These are phyloP conservation scores for Sergeia podlipaevii DNA, from an alignment of 208 protist species.

Conservation along the genomic window DNA sequence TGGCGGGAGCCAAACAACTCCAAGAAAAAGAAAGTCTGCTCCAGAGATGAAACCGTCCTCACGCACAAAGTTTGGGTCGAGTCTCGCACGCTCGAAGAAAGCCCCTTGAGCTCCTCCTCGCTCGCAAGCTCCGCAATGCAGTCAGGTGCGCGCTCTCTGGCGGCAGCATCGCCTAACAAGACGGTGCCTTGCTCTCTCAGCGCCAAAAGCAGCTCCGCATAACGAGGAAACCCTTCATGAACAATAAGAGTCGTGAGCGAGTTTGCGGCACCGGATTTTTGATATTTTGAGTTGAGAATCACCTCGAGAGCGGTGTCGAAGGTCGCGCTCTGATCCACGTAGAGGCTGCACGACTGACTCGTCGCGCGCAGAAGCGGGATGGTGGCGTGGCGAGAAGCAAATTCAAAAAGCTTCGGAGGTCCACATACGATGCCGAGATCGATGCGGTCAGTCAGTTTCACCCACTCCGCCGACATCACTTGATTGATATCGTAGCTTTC, in stretches of 20 bases:
- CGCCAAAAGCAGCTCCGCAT: slow-evolving; percentile 41
- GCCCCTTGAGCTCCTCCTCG: slow-evolving; percentile 44
- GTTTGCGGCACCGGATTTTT: slow-evolving; percentile 40
- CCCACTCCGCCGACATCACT: slow-evolving; percentile 31
- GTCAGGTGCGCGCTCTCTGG: slow-evolving; percentile 27
- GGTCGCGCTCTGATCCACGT: slow-evolving; percentile 48
- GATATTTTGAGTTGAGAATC: slow-evolving; percentile 50
- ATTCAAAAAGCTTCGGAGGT: slow-evolving; percentile 41
- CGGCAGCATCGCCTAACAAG: slow-evolving; percentile 32
- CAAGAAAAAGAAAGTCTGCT: slow-evolving; percentile 48
- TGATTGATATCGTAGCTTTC: slow-evolving; percentile 29
- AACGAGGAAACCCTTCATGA: slow-evolving; percentile 38
- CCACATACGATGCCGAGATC: slow-evolving; percentile 57
- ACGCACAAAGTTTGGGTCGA: slow-evolving; percentile 35
- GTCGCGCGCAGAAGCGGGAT: slow-evolving; percentile 52
- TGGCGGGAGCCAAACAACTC: slow-evolving; percentile 56
- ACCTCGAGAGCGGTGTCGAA: slow-evolving; percentile 44
- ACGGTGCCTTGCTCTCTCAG: slow-evolving; percentile 24
- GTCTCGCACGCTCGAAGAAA: slow-evolving; percentile 31
- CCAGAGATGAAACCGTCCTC: slow-evolving; percentile 35
- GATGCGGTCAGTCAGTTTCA: slow-evolving; percentile 32
- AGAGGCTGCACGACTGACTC: slow-evolving; percentile 41
- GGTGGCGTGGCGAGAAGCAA: slow-evolving; percentile 24
- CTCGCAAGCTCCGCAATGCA: slow-evolving; percentile 33
- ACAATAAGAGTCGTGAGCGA: slow-evolving; percentile 42